phyloP scores from a whole-genome alignment of 2,329 filamentous ascomycete genomes.

The Trichoderma sp. region DNA sequence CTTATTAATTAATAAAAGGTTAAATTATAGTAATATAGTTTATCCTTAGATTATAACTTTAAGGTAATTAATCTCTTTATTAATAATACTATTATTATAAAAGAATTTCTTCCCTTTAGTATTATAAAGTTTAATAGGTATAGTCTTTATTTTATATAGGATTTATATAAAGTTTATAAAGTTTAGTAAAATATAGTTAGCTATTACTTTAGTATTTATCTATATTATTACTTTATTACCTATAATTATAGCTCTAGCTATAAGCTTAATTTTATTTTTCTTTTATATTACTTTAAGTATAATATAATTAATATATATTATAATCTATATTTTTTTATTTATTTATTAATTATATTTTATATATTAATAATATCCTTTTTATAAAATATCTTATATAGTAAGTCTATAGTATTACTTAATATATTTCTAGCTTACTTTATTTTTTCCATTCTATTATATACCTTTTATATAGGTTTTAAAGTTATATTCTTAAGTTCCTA shows the following conservation, averaged over 20 bases:
- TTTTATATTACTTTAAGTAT: background rate
- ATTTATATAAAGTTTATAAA: background rate
- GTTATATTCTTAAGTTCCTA: no score
- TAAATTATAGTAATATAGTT: no score
- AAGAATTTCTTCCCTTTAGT: background rate
- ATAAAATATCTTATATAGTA: background rate
- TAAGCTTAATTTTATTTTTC: background rate
- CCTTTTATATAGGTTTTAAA: no score
- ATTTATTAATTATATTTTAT: background rate
- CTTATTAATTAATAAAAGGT: no score
- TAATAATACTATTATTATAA: no score
- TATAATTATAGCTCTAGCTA: background rate
- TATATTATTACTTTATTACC: background rate
- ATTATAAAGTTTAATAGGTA: background rate
- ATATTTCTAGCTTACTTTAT: no score
- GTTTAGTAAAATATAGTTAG: background rate
- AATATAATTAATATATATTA: background rate
- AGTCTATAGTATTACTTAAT: no score
- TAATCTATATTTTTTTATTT: background rate
- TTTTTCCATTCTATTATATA: no score
- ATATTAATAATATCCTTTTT: background rate
- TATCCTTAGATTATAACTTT: no score
- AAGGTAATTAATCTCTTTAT: no score
- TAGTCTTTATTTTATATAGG: background rate
- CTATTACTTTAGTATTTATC: background rate